Evolutionary conservation across 2,329 filamentous ascomycete species (phyloP).

Genomic region (Dactylellina drechsleri): DNA sequence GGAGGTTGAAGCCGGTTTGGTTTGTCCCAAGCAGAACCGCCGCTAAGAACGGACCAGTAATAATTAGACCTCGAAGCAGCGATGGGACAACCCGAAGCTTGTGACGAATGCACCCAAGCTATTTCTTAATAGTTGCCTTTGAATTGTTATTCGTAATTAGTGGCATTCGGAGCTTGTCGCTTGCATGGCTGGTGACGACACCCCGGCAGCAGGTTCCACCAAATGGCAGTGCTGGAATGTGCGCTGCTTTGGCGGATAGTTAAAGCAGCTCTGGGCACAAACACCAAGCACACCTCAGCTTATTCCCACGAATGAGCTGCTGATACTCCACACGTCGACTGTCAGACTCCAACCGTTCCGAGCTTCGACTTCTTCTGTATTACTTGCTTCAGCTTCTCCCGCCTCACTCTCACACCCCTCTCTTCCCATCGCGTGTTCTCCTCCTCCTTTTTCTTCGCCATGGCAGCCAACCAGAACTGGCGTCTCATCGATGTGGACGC

Average conservation of each 20-base stretch:
- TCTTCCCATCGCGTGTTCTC: background rate
- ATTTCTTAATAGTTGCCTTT: too few relatives aligned
- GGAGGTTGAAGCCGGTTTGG: background rate
- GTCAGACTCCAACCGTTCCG: background rate
- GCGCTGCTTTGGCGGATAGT: conserved; percentile 24
- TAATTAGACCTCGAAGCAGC: background rate
- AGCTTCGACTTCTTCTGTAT: conserved; percentile 1
- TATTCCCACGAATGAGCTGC: background rate
- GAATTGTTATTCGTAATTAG: too few relatives aligned
- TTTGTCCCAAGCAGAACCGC: background rate
- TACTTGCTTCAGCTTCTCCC: background rate
- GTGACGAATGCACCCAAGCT: too few relatives aligned
- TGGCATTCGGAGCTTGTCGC: too few relatives aligned
- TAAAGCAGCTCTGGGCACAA: conserved; percentile 49
- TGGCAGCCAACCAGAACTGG: conserved; percentile 56
- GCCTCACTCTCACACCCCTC: background rate
- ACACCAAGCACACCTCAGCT: conserved; percentile 27
- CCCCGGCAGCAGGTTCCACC: background rate
- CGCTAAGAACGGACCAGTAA: too few relatives aligned
- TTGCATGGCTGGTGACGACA: background rate
- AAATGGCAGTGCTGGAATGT: conserved; percentile 38
- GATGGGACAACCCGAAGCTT: conserved; percentile 21
- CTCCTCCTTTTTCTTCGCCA: conserved; percentile 2
- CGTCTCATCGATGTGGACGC: conserved; percentile 59
- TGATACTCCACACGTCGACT: conserved; percentile 9